Percentiles rank a stretch among this genome's conserved stretches.
phyloP scores from a whole-genome alignment of 352 stramenopile genomes.

The Achlya hypogyna region DNA sequence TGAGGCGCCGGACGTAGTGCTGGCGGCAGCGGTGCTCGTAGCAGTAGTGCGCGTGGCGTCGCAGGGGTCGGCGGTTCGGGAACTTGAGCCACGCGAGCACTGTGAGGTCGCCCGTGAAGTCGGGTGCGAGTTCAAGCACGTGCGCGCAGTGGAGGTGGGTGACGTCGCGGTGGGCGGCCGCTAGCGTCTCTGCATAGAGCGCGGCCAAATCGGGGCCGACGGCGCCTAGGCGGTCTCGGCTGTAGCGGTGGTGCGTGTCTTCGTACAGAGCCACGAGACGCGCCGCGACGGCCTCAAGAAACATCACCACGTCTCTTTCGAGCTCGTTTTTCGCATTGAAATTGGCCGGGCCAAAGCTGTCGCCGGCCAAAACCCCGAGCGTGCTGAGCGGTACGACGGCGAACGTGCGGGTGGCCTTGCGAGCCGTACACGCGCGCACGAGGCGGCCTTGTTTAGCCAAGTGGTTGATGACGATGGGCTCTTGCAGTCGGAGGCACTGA shows the following conservation, averaged over 20 bases:
- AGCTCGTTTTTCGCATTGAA: constrained; percentile 33
- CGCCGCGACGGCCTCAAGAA: constrained; percentile 31
- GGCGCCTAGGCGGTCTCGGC: constrained; percentile 28
- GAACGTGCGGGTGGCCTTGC: constrained; percentile 28
- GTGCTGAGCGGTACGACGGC: constrained; percentile 38
- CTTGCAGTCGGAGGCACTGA: constrained; percentile 37
- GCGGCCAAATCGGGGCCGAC: not conserved
- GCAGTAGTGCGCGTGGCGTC: constrained; percentile 37
- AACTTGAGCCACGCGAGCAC: constrained; percentile 45
- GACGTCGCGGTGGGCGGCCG: constrained; percentile 31
- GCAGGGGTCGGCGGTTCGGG: constrained; percentile 28
- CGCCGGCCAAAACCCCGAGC: constrained; percentile 41
- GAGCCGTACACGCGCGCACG: constrained; percentile 24
- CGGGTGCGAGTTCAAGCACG: constrained; percentile 43
- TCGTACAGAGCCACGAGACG: constrained; percentile 33
- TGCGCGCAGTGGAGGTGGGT: constrained; percentile 53
- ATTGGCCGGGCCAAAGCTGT: constrained; percentile 47
- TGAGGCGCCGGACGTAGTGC: constrained; percentile 26
- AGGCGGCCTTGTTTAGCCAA: constrained; percentile 23
- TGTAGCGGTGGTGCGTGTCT: constrained; percentile 29
- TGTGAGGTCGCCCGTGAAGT: constrained; percentile 50
- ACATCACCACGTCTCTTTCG: constrained; percentile 43
- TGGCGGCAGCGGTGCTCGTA: constrained; percentile 38
- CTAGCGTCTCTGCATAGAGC: not conserved
- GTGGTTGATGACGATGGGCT: constrained; percentile 28